Percentiles rank a stretch among this genome's conserved stretches.
Conservation (phyloP, 2,329 filamentous ascomycete species). For the Penicillium brasilianum region DNA sequence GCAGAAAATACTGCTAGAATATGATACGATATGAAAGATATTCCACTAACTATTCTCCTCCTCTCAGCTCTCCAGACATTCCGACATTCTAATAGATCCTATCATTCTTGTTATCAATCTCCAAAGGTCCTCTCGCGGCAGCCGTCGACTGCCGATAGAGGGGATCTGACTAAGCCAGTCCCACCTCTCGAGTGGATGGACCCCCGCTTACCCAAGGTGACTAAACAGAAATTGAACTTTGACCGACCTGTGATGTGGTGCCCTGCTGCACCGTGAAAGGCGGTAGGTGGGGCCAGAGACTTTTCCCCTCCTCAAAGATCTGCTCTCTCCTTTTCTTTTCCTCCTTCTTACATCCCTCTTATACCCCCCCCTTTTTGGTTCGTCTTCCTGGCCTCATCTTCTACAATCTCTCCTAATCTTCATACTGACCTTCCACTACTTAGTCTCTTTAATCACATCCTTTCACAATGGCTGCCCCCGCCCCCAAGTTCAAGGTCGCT, state of each 20-base stretch:
- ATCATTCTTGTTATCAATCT: neutral
- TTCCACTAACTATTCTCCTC: neutral
- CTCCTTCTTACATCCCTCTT: conserved; percentile 22
- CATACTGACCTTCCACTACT: conserved; percentile 14
- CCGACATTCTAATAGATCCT: neutral
- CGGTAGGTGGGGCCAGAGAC: conserved; percentile 22
- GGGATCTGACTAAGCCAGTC: conserved; percentile 5
- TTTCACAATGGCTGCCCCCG: conserved; percentile 71
- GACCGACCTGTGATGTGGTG: neutral
- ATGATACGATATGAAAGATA: neutral
- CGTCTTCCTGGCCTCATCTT: conserved; percentile 13
- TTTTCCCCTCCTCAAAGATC: conserved; percentile 27
- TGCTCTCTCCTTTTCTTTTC: conserved; percentile 23
- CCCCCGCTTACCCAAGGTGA: conserved; percentile 2
- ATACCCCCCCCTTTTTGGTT: conserved; percentile 21
- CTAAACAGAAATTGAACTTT: neutral
- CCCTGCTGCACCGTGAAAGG: conserved; percentile 6
- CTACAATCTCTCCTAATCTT: conserved; percentile 16
- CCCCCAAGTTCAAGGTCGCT: conserved; percentile 96
- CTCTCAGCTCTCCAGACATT: neutral
- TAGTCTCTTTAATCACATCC: conserved; percentile 26
- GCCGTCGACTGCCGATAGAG: neutral
- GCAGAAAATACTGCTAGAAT: neutral
- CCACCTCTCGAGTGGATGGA: neutral
- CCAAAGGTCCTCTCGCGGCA: neutral